phyloP scores from a whole-genome alignment of 2,329 filamentous ascomycete genomes.

The Diaporthe amygdali region DNA sequence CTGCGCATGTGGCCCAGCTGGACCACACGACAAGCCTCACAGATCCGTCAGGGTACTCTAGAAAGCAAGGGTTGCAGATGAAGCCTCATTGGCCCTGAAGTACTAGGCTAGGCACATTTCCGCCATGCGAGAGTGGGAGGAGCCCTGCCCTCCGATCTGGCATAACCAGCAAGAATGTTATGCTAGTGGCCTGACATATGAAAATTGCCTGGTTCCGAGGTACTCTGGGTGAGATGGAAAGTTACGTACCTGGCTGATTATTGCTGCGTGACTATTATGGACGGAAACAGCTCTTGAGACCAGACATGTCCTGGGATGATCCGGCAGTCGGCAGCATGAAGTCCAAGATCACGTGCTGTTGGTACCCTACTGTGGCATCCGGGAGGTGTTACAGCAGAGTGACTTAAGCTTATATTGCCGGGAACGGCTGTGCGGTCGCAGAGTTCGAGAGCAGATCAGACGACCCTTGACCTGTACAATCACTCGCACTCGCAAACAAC shows the following conservation, averaged over 20 bases:
- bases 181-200: background rate
- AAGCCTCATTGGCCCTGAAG: background rate
- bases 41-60: background rate
- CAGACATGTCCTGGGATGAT: background rate
- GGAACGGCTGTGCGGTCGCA: slow-evolving; percentile 7
- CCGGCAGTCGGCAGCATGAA: background rate
- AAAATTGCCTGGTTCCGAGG: background rate
- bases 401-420: slow-evolving; percentile 12
- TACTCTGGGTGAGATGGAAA: background rate
- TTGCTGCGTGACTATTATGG: background rate
- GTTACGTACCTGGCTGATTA: background rate
- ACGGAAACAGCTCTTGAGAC: slow-evolving; percentile 10
- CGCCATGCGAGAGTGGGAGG: background rate
- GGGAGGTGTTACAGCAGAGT: slow-evolving; percentile 7
- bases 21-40: background rate
- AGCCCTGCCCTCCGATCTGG: background rate
- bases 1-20: too few relatives aligned
- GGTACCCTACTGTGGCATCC: background rate
- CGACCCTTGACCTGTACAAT: background rate
- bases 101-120: background rate
- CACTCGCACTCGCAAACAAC: too few relatives aligned
- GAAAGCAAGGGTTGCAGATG: background rate
- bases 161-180: background rate
- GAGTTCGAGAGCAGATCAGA: slow-evolving; percentile 7
- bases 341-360: background rate